Evolutionary conservation across 495 filamentous ascomycete genomes (phyloP).

Genomic region (Podospora pseudocomata): DNA sequence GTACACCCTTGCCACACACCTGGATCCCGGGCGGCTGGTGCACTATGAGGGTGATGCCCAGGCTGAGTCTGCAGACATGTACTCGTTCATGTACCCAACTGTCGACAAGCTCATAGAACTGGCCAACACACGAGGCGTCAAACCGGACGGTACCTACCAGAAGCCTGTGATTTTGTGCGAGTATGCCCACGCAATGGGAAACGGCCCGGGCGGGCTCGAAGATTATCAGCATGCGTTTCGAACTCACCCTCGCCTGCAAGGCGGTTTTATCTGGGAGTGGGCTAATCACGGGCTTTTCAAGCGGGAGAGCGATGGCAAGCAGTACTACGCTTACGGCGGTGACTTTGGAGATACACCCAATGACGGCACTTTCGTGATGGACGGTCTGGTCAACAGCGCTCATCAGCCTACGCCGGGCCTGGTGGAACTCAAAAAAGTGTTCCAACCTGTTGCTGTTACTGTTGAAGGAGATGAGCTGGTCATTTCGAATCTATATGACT

Average conservation of each 20-base stretch:
- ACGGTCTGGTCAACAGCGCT: slow-evolving; percentile 57
- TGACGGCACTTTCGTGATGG: slow-evolving; percentile 63
- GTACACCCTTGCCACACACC: slow-evolving; percentile 55
- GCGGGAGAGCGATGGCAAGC: slow-evolving; percentile 43
- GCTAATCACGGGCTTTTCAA: slow-evolving; percentile 63
- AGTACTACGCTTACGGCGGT: slow-evolving; percentile 63
- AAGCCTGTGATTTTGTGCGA: slow-evolving; percentile 64
- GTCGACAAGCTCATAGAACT: slow-evolving; percentile 49
- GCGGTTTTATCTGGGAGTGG: slow-evolving; percentile 74
- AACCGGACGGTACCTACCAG: slow-evolving; percentile 38
- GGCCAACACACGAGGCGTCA: slow-evolving; percentile 35
- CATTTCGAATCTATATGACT: slow-evolving; percentile 53
- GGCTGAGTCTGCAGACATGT: slow-evolving; percentile 60
- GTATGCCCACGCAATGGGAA: slow-evolving; percentile 70
- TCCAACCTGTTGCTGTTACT: slow-evolving; percentile 50
- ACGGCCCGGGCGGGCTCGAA: slow-evolving; percentile 62
- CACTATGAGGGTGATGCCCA: slow-evolving; percentile 65
- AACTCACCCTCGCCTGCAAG: slow-evolving; percentile 55
- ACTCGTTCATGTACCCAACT: slow-evolving; percentile 61
- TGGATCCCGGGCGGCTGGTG: slow-evolving; percentile 55
- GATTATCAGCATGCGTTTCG: slow-evolving; percentile 63
- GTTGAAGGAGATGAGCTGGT: slow-evolving; percentile 25
- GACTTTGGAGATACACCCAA: slow-evolving; percentile 66
- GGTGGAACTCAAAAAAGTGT: slow-evolving; percentile 58
- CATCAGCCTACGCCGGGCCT: slow-evolving; percentile 59